A percentile compares a stretch with the other conserved stretches of the same genome.
These are phyloP conservation scores for Sphaerostilbella broomeana DNA, from an alignment of 2,329 filamentous ascomycete genomes.

Conservation along the genomic window DNA sequence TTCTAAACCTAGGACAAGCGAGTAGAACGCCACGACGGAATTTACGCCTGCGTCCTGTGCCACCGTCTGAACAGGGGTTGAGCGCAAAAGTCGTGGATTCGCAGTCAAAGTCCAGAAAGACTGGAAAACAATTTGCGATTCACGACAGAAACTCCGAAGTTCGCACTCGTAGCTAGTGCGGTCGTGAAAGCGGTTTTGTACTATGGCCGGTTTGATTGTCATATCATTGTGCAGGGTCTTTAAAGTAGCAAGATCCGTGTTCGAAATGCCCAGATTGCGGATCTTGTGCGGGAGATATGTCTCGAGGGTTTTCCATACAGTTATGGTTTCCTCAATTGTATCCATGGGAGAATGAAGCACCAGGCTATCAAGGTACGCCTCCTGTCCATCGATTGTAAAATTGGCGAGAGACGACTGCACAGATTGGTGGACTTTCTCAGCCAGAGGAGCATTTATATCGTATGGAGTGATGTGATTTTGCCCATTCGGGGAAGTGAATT, in stretches of 20 bases:
- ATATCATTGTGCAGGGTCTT: slow-evolving; percentile 41
- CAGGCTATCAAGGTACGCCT: slow-evolving; percentile 61
- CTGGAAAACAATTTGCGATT: slow-evolving; percentile 40
- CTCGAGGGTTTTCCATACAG: slow-evolving; percentile 61
- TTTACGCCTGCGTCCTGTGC: slow-evolving; percentile 34
- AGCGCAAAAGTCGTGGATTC: slow-evolving; percentile 34
- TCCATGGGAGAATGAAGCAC: slow-evolving; percentile 60
- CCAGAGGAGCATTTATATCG: slow-evolving; percentile 48
- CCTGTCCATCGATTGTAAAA: slow-evolving; percentile 40
- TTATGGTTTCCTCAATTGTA: slow-evolving; percentile 42
- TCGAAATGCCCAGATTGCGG: slow-evolving; percentile 67
- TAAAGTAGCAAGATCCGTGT: slow-evolving; percentile 55
- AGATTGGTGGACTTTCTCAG: slow-evolving; percentile 60
- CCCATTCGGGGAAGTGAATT: slow-evolving; percentile 61
- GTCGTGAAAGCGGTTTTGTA: slow-evolving; percentile 70
- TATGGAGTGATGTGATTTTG: slow-evolving; percentile 60
- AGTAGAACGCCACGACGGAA: slow-evolving; percentile 38
- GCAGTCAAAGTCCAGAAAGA: slow-evolving; percentile 49
- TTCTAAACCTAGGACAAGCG: slow-evolving; percentile 42
- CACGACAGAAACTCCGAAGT: slow-evolving; percentile 48
- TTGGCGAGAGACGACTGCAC: slow-evolving; percentile 60
- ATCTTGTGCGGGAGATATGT: slow-evolving; percentile 59
- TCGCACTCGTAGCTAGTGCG: slow-evolving; percentile 52
- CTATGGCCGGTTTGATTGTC: slow-evolving; percentile 44
- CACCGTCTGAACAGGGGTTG: slow-evolving; percentile 43